These are phyloP conservation scores for Staphylotrichum tortipilum DNA, from an alignment of 495 filamentous ascomycete genomes.

Conservation along the genomic window DNA sequence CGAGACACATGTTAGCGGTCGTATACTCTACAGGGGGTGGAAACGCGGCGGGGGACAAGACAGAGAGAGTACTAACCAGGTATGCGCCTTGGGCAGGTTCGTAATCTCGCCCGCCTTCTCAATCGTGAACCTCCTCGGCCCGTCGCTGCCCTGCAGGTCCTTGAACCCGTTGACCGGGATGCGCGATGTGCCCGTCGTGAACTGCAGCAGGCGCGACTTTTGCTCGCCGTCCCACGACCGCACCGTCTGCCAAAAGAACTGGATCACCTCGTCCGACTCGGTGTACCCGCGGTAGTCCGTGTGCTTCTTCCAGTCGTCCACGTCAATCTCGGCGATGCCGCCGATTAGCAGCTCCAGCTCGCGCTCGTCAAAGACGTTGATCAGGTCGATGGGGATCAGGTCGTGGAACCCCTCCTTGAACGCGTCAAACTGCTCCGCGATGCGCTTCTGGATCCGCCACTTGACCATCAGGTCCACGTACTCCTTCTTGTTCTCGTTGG, in stretches of 20 bases:
- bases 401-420: constrained; percentile 98
- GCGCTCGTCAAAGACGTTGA: constrained; percentile 98
- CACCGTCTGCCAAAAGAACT: constrained; percentile 97
- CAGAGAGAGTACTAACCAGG: constrained; percentile 60
- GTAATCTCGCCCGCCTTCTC: constrained; percentile 88
- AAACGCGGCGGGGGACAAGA: no score
- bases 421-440: constrained; percentile 95
- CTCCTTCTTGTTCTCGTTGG: constrained; percentile 92
- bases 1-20: no score
- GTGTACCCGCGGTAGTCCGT: constrained; percentile 99
- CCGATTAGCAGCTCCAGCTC: constrained; percentile 95
- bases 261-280: constrained; percentile 90
- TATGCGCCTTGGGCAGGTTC: constrained; percentile 94
- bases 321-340: constrained; percentile 98
- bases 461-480: constrained; percentile 95
- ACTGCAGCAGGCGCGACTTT: constrained; percentile 92
- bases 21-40: no score
- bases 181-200: constrained; percentile 92
- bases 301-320: constrained; percentile 99
- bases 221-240: constrained; percentile 96
- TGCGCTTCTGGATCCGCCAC: constrained; percentile 97
- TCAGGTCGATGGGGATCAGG: constrained; percentile 88
- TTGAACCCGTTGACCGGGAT: constrained; percentile 99
- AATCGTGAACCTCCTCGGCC: constrained; percentile 91
- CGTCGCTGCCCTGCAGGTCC: constrained; percentile 95